These are phyloP conservation scores for Monosporascus sp. DNA, from an alignment of 2,329 filamentous ascomycete species.

Conservation along the genomic window DNA sequence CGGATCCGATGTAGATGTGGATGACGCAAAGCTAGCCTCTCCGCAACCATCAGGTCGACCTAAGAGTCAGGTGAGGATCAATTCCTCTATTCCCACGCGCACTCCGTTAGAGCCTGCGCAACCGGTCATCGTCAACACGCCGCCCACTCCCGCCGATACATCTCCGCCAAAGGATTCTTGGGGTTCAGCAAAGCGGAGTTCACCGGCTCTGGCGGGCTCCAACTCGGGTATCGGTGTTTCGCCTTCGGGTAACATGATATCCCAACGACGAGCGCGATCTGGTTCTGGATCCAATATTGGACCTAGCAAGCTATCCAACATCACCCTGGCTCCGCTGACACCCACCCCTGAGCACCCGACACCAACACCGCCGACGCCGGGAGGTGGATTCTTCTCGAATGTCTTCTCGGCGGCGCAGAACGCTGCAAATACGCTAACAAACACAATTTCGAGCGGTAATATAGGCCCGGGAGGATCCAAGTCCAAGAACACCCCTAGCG, in stretches of 20 bases:
- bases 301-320: slow-evolving; percentile 84
- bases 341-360: slow-evolving; percentile 63
- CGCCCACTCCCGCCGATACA: slow-evolving; percentile 56
- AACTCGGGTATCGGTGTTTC: slow-evolving; percentile 53
- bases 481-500: slow-evolving; percentile 30
- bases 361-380: slow-evolving; percentile 40
- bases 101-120: slow-evolving; percentile 41
- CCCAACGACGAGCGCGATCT: slow-evolving; percentile 55
- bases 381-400: slow-evolving; percentile 82
- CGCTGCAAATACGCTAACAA: slow-evolving; percentile 72
- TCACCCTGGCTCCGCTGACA: slow-evolving; percentile 65
- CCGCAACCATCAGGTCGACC: slow-evolving; percentile 13
- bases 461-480: slow-evolving; percentile 48
- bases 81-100: slow-evolving; percentile 29
- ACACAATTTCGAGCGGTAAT: slow-evolving; percentile 64
- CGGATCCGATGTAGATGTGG: slow-evolving; percentile 14
- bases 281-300: slow-evolving; percentile 46
- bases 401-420: slow-evolving; percentile 91
- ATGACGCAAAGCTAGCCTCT: slow-evolving; percentile 15
- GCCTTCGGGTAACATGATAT: slow-evolving; percentile 65
- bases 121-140: slow-evolving; percentile 59
- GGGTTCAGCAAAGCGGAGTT: slow-evolving; percentile 6
- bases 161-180: slow-evolving; percentile 7
- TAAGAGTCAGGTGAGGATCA: slow-evolving; percentile 17
- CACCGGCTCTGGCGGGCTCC: slow-evolving; percentile 19